Conservation (phyloP, 495 filamentous ascomycete genomes). For the Glarea lozoyensis region DNA sequence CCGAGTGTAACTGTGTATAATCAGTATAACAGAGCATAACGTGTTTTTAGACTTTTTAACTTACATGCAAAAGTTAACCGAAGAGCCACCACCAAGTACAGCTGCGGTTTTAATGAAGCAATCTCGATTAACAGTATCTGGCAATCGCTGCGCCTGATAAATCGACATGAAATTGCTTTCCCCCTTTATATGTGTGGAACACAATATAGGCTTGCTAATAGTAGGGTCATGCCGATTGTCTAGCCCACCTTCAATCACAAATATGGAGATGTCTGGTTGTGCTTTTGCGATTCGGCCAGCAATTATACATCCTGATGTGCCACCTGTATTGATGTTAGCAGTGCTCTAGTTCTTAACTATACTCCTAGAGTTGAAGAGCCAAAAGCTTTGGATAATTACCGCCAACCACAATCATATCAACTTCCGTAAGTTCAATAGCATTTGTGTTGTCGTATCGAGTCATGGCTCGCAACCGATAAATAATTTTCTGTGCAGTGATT, state of each 20-base stretch:
- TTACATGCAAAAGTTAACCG: conserved; percentile 47
- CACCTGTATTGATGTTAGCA: too few relatives aligned
- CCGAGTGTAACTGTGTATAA: too few relatives aligned
- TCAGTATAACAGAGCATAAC: too few relatives aligned
- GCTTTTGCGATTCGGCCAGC: conserved; percentile 34
- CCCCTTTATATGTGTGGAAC: conserved; percentile 11
- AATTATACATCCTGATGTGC: conserved; percentile 34
- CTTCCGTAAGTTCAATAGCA: too few relatives aligned
- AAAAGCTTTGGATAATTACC: too few relatives aligned
- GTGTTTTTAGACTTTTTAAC: too few relatives aligned
- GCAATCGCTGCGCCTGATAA: conserved; percentile 6
- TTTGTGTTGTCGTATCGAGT: too few relatives aligned
- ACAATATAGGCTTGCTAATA: conserved; percentile 31
- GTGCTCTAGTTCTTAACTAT: too few relatives aligned
- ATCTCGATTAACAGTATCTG: conserved; percentile 30
- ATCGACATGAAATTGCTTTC: neutral
- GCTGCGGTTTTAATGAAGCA: conserved; percentile 38
- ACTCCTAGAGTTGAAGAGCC: too few relatives aligned
- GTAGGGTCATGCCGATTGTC: conserved; percentile 34
- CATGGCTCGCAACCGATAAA: too few relatives aligned
- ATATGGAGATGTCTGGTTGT: conserved; percentile 32
- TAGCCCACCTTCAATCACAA: conserved; percentile 36
- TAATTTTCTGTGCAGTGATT: too few relatives aligned
- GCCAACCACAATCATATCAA: too few relatives aligned
- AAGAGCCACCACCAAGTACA: conserved; percentile 46